Base-by-base conservation (phyloP, 345 rosid genomes). In the Gossypium stocksii region DNA sequence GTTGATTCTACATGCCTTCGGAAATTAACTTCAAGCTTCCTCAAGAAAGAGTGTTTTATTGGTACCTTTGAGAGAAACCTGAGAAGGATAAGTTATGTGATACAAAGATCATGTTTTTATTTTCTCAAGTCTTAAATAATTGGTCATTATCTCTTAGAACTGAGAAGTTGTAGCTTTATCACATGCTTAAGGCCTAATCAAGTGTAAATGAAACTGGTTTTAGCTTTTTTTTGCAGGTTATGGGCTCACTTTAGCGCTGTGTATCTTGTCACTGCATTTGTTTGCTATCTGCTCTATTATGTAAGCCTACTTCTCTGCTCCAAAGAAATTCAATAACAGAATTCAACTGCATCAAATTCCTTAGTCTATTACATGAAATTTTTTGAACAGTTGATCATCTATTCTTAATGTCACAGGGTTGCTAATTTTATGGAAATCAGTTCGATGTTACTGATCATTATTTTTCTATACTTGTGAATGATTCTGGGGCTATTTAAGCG, bases 221-320 rank as follows among this genome's bases (percentile, higher is more conserved):
- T 81, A 66, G 72, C 65, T 78, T 41, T 80, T 53, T 71, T 34
- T 78, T 74, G 71, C 85, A 94, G 98, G 91, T 89, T 94, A 70
- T 94, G 98, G 98, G 73, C 91, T 87, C 98, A 94, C 87, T 94
- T 94, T 72, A 73, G 81, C 66, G 89, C 93, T 74, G 90, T 91
- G 64, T 94, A 94, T 83, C 73, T 83, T 72, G 85, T 92, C 73
- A 87, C 98, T 70, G 84, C 75, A 71, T 91, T 87, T 65, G 86
- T 91, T 73, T 92, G 95, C 77, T 87, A 56, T 79, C 92, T 91
- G 51, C 98, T 94, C 51, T 92, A 88, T 80, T 79, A 80, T 74
- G 98, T 94, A 82, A 91, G 93, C 77, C 15, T 70, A 69, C 54
- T 48, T 70, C 51, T 59, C 25, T n/a, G n/a, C 53, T 15, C 1